Base-by-base conservation (phyloP, 1,284 basidiomycete genomes). In the Ceratobasidium sp. region DNA sequence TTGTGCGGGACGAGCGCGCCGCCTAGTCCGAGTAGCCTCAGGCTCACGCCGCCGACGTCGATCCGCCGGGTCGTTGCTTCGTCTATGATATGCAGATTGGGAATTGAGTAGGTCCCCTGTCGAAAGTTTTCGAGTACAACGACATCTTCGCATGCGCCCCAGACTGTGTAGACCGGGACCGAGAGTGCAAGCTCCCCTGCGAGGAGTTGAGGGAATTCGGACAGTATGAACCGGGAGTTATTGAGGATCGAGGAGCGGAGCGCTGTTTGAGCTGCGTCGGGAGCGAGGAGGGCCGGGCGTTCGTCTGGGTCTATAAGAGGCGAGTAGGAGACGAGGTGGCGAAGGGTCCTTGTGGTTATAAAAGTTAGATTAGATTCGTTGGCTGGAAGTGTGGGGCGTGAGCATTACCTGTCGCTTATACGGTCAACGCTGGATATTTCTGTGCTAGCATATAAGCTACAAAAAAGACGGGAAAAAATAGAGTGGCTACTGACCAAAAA, bases 131-230 rank as follows among this genome's bases (percentile, higher is more conserved):
- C 97, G 78, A 99, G 88, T 55, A 99, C 91, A 70, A 91, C 84
- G 51, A 99, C 96, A 84, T 99, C 98, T 86, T 99, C 98, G 84
- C 98, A 98, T 33, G 98, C 95, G 46, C 98, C 98, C 92, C 95
- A 98, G 63, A 99, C 95, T 70, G 97, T 97, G 87, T 94, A 99
- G 39, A 99, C 96, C 46, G 97, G 97, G 3, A 99, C 90, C 67
- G 93, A 90, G 78, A 98, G 91, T 83, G 94, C 94, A 86, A 97
- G 90, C 81, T 96, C 93, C 67, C 96, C 96, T 4, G 93, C 91
- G 71, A 98, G 91, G 13, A 99, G 91, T 61, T 95, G 91, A 7
- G 97, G 96, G 84, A 99, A 98, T 85, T 99, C 97, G 69, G 96
- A 97, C 77, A 99, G 92, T 82, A 89, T 91, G 82, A 92, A 92